A percentile compares a stretch with the other conserved stretches of the same genome.
Conservation (phyloP, 495 filamentous ascomycete species). For the Penicillium tannophilum region DNA sequence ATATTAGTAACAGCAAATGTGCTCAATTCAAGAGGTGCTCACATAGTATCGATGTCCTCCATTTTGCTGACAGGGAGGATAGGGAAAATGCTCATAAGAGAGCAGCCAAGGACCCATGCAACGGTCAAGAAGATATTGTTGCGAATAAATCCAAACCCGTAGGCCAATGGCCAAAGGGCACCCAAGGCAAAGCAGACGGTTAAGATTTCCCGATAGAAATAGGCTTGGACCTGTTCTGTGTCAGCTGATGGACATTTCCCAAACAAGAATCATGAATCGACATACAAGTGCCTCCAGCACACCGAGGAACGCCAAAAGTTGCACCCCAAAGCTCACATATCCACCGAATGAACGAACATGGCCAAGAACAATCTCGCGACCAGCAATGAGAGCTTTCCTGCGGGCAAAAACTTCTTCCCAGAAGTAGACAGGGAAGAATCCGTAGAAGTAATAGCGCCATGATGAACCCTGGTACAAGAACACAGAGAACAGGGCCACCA, state of each 20-base stretch:
- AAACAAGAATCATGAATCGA: conserved; percentile 13
- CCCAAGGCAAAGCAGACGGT: conserved; percentile 77
- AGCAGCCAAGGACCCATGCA: conserved; percentile 76
- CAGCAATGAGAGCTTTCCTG: conserved; percentile 66
- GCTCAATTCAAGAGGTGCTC: conserved; percentile 30
- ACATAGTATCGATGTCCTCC: conserved; percentile 80
- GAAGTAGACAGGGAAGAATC: conserved; percentile 87
- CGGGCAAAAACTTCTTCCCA: conserved; percentile 96
- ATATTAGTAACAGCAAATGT: conserved; percentile 28
- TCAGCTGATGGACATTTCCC: conserved; percentile 10
- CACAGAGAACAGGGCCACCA: conserved; percentile 73
- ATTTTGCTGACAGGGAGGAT: conserved; percentile 82
- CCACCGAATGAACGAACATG: conserved; percentile 62
- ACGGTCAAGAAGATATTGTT: conserved; percentile 62
- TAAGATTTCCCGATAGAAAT: conserved; percentile 87
- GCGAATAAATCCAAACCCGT: conserved; percentile 71
- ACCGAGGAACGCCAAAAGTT: conserved; percentile 65
- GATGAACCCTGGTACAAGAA: conserved; percentile 80
- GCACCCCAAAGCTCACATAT: conserved; percentile 56
- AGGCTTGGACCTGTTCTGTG: conserved; percentile 66
- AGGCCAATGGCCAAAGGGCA: conserved; percentile 74
- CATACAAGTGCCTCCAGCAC: conserved; percentile 83
- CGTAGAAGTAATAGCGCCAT: conserved; percentile 88
- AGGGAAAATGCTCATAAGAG: conserved; percentile 88
- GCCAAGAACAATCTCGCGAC: conserved; percentile 67